Conservation (phyloP, 1,284 basidiomycete species). For the Puccinia polysora region DNA sequence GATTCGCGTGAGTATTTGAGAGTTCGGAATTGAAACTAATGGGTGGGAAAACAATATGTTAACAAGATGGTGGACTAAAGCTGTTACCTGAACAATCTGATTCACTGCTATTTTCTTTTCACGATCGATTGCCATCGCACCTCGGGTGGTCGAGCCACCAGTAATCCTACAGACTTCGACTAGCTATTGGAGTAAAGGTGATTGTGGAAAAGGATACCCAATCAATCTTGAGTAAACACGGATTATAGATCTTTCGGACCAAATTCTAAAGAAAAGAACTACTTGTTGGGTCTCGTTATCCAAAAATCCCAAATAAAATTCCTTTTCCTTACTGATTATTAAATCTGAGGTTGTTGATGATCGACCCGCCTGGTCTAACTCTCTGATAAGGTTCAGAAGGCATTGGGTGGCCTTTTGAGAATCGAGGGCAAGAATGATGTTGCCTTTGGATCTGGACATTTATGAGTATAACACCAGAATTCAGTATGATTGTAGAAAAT, state of each 20-base stretch:
- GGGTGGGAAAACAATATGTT: not conserved
- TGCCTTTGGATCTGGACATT: slow-evolving; percentile 32
- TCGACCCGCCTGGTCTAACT: not conserved
- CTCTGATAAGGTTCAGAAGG: slow-evolving; percentile 16
- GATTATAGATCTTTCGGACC: no score
- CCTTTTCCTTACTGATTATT: slow-evolving; percentile 33
- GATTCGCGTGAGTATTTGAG: no score
- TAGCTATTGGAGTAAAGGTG: not conserved
- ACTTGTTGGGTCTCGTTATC: not conserved
- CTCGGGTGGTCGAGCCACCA: slow-evolving; percentile 30
- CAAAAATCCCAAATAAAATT: slow-evolving; percentile 32
- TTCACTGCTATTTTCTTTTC: slow-evolving; percentile 10
- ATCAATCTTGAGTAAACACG: no score
- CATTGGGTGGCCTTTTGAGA: slow-evolving; percentile 14
- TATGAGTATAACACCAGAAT: no score
- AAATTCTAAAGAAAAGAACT: not conserved
- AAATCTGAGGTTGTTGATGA: not conserved
- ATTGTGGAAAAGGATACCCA: not conserved
- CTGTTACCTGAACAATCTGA: slow-evolving; percentile 30
- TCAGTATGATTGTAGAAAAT: not conserved
- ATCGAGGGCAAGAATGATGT: slow-evolving; percentile 33
- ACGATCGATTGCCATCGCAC: slow-evolving; percentile 32
- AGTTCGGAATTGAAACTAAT: not conserved
- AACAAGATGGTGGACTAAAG: not conserved
- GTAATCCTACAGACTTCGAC: slow-evolving; percentile 29